Conservation (phyloP, 352 stramenopile species). For the Phytophthora agathidicida region DNA sequence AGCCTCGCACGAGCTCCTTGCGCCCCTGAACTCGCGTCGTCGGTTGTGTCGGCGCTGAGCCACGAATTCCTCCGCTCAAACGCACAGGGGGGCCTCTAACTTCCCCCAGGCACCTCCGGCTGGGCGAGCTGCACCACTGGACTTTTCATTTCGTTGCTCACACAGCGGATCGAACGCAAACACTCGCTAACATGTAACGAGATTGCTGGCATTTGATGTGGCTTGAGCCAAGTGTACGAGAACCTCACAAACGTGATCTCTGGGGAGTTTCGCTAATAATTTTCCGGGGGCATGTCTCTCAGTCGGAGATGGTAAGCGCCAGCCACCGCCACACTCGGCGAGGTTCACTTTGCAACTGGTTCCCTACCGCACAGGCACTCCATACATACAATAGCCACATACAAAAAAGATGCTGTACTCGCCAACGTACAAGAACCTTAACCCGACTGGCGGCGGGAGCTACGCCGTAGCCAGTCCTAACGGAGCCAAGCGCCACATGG, state of each 20-base stretch:
- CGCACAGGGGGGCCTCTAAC: too few species aligned
- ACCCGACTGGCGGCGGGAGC: slow-evolving; percentile 4
- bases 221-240: too few species aligned
- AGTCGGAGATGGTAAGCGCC: slow-evolving; percentile 1
- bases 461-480: slow-evolving; percentile 19
- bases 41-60: too few species aligned
- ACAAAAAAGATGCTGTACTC: too few species aligned
- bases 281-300: slow-evolving; percentile 3
- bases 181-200: too few species aligned
- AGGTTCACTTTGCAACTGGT: slow-evolving; percentile 29
- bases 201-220: slow-evolving; percentile 5
- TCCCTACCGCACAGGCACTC: slow-evolving; percentile 6
- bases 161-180: neutral
- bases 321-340: neutral
- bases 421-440: slow-evolving; percentile 20
- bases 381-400: neutral
- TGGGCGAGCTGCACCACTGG: neutral
- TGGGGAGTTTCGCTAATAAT: slow-evolving; percentile 8
- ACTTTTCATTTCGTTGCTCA: slow-evolving; percentile 11
- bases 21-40: too few species aligned
- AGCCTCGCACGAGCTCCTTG: too few species aligned
- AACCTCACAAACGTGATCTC: too few species aligned
- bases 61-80: too few species aligned
- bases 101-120: neutral
- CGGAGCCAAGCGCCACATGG: slow-evolving; percentile 18